A percentile compares a stretch with the other conserved stretches of the same genome.
Conservation (phyloP, 176 grass and related monocot genomes). For the Phoenix roebelenii region DNA sequence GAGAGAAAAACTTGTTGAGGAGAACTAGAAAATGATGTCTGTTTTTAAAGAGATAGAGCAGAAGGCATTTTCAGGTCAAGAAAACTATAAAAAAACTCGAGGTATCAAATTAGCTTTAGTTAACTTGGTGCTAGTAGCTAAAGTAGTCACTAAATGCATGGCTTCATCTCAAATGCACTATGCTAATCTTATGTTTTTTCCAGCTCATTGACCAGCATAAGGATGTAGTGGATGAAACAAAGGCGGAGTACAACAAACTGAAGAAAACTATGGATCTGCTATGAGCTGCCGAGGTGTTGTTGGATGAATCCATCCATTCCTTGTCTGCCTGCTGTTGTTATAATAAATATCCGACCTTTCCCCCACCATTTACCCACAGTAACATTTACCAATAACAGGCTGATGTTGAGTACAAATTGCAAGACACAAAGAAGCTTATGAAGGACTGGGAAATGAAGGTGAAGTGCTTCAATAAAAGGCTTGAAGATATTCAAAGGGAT, state of each 20-base stretch:
- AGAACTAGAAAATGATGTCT: conserved; percentile 52
- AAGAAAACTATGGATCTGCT: conserved; percentile 86
- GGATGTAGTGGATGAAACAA: conserved; percentile 71
- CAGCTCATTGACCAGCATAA: conserved; percentile 82
- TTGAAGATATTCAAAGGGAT: conserved; percentile 53
- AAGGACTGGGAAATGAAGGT: conserved; percentile 83
- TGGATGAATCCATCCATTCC: not conserved
- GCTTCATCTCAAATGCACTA: not conserved
- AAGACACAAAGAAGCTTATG: conserved; percentile 59
- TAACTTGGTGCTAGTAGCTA: not conserved
- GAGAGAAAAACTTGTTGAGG: conserved; percentile 36
- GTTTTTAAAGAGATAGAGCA: conserved; percentile 68
- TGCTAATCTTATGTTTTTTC: conserved; percentile 18
- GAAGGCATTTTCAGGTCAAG: conserved; percentile 71
- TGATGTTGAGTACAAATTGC: conserved; percentile 71
- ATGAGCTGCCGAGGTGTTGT: conserved; percentile 57
- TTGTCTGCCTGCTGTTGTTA: conserved; percentile 5
- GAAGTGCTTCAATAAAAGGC: conserved; percentile 65
- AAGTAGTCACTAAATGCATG: not conserved
- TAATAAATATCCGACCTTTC: conserved; percentile 7
- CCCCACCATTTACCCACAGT: conserved; percentile 1
- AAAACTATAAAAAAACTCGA: conserved; percentile 79
- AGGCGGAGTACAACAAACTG: conserved; percentile 65
- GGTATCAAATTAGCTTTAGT: conserved; percentile 21
- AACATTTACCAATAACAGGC: conserved; percentile 36